Percentiles rank a stretch among this genome's conserved stretches.
phyloP scores from a whole-genome alignment of 768 basidiomycete genomes.

The Leucocoprinus leucothites region DNA sequence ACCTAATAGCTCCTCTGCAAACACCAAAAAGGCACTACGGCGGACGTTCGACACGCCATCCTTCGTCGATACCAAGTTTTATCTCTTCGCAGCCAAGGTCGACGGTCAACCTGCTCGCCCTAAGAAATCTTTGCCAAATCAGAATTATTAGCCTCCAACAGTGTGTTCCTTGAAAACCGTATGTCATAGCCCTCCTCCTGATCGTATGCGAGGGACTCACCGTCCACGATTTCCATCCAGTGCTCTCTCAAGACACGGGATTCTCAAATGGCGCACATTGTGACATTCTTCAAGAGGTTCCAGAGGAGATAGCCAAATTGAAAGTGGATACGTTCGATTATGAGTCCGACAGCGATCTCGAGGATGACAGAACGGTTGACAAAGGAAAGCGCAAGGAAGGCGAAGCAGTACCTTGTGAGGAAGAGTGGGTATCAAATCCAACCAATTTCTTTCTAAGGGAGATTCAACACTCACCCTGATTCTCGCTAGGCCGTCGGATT shows the following conservation, averaged over 20 bases:
- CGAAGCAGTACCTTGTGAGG: background rate
- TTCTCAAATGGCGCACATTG: no score
- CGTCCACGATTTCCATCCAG: no score
- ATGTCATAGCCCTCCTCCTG: background rate
- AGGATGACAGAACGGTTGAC: background rate
- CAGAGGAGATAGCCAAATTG: background rate
- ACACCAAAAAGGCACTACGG: background rate
- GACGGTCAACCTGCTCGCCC: background rate
- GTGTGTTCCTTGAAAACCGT: background rate
- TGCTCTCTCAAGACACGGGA: no score
- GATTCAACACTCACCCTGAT: no score
- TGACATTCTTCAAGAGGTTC: no score
- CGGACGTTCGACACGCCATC: background rate
- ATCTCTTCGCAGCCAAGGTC: slow-evolving; percentile 7
- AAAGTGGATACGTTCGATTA: slow-evolving; percentile 2
- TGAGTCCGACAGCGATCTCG: slow-evolving; percentile 8
- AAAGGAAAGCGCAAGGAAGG: background rate
- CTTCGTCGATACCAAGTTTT: slow-evolving; percentile 13
- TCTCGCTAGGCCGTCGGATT: no score
- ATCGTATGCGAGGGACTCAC: no score
- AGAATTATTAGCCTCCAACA: background rate
- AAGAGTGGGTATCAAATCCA: no score
- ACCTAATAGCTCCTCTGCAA: background rate
- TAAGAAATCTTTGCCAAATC: slow-evolving; percentile 5
- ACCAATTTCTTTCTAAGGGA: no score